Base-by-base conservation (phyloP, 176 grass and related monocot species). In the Poa annua region DNA sequence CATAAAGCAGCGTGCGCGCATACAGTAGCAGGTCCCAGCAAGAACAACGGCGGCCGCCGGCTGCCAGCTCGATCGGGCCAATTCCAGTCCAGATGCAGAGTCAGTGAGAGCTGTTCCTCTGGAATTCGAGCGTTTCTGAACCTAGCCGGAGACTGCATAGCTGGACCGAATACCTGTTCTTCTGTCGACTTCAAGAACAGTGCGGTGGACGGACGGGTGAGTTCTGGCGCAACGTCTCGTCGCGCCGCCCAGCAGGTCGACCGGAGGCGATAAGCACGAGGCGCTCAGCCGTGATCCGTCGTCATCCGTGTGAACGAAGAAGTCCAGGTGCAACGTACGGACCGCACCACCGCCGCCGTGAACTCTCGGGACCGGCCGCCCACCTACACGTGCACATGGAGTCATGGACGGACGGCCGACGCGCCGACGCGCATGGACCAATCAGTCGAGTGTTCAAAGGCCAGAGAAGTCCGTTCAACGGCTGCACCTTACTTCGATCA, bases 301-400 rank as follows among this genome's bases (percentile, higher is more conserved):
- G 6, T 2, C 25, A 10, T 2, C 84, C 83, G 20, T 19, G 52
- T 11, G 76, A 24, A 52, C 12, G 41, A 5, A 49, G 3, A 72
- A 80, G 34, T 53, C 34, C 44, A 42, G 44, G 22, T 26, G 41
- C 38, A 45, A 7, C 8, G 54, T 33, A 57, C 26, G 42, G 54
- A n/a, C 4, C 11, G 3, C 42, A n/a, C 19, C 72, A 35, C 61
- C 74, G 48, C 48, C 67, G 54, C 77, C 24, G 26, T 60, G 61
- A 68, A n/a, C 9, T 50, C 44, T 72, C 53, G 41, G 53, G 33
- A 42, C 53, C 16, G 19, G 33, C 32, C 25, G 69, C 55, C 44
- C n/a, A 2, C 16, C 22, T 2, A 77, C 80, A 78, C 80, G 81
- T 79, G 86, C 74, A 32, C n/a, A 71, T 34, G n/a, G n/a, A n/a